phyloP scores from a whole-genome alignment of 768 basidiomycete species.

The Amanita phalloides region DNA sequence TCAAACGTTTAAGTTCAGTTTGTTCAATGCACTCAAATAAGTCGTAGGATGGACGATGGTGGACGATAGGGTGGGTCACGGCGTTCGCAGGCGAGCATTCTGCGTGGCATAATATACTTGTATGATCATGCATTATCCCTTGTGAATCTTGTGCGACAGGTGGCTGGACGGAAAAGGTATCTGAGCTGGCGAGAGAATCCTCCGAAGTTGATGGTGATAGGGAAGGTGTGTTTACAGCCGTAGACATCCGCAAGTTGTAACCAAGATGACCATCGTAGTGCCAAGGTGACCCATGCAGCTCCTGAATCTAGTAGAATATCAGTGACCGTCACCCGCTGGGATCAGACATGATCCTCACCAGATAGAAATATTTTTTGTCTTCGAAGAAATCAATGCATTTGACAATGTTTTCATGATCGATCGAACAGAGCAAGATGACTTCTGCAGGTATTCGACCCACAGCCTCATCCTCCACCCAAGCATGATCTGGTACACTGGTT shows the following conservation, averaged over 20 bases:
- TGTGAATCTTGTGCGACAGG: not conserved
- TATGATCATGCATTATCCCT: slow-evolving; percentile 9
- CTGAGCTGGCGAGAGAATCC: slow-evolving; percentile 22
- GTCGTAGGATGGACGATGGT: slow-evolving; percentile 78
- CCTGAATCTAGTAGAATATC: slow-evolving; percentile 55
- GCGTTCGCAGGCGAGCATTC: slow-evolving; percentile 9
- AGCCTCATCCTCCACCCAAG: slow-evolving; percentile 53
- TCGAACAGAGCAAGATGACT: slow-evolving; percentile 60
- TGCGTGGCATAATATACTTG: slow-evolving; percentile 12
- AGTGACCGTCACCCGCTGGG: slow-evolving; percentile 1
- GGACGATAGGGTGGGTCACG: slow-evolving; percentile 28
- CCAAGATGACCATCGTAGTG: slow-evolving; percentile 29
- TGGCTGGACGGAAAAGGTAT: not conserved
- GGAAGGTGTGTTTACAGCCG: slow-evolving; percentile 30
- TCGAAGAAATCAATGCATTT: slow-evolving; percentile 79
- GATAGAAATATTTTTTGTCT: slow-evolving; percentile 76
- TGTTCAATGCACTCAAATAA: slow-evolving; percentile 95
- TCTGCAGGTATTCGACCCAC: slow-evolving; percentile 70
- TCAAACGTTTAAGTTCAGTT: slow-evolving; percentile 65
- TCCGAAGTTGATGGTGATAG: slow-evolving; percentile 47
- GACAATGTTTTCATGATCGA: slow-evolving; percentile 76
- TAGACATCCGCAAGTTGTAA: slow-evolving; percentile 12
- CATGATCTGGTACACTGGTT: slow-evolving; percentile 47
- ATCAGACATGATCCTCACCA: slow-evolving; percentile 37
- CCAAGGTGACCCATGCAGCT: slow-evolving; percentile 77